Evolutionary conservation across 1,139 yeast genomes (phyloP).

Genomic region (Kluyveromyces marxianus): DNA sequence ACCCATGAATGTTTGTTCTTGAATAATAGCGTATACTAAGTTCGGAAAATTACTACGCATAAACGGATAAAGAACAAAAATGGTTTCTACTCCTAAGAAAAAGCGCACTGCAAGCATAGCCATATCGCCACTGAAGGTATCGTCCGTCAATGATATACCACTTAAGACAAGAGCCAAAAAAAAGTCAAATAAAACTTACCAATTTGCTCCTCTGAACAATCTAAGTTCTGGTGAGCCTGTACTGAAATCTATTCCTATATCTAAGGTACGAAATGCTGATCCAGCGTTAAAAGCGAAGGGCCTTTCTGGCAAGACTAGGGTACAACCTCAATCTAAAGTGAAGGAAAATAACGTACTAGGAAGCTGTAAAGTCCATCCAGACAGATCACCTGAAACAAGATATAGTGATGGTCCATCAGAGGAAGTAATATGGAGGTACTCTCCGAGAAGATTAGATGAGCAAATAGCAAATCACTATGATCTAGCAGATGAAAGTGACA

Average conservation of each 20-base stretch:
- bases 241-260: conserved; percentile 25
- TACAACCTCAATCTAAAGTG: background rate
- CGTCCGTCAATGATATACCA: conserved; percentile 6
- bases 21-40: too few species aligned
- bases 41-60: too few species aligned
- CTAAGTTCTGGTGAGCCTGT: conserved; percentile 14
- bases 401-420: conserved; percentile 18
- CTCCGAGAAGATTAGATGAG: conserved; percentile 17
- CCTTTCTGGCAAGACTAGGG: background rate
- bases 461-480: conserved; percentile 5
- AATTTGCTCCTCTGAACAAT: conserved; percentile 27
- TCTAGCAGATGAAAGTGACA: conserved; percentile 12
- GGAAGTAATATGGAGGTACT: conserved; percentile 28
- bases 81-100: conserved; percentile 20
- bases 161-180: conserved; percentile 3
- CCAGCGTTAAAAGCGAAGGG: background rate
- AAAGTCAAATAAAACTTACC: conserved; percentile 17
- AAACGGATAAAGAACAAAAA: background rate
- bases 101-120: conserved; percentile 15
- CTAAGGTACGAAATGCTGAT: conserved; percentile 24
- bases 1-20: too few species aligned
- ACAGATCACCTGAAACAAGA: background rate
- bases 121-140: conserved; percentile 14
- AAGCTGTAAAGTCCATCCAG: too few species aligned
- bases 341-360: background rate